Conservation (phyloP, 225 moss, liverwort and hornwort genomes). For the Physcomitrellopsis africana region DNA sequence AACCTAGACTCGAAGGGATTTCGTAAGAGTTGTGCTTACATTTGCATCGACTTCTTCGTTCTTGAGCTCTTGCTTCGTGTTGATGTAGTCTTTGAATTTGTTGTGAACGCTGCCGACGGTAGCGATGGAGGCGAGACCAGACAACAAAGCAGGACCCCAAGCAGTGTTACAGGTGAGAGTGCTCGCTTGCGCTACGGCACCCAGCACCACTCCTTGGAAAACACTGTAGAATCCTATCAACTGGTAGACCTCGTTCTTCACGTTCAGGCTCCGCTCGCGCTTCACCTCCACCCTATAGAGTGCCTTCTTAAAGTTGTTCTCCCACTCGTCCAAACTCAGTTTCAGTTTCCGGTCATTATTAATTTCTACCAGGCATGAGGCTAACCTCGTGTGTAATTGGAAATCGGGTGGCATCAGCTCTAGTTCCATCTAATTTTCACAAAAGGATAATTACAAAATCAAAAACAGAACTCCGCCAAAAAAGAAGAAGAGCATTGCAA, state of each 20-base stretch:
- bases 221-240: conserved; percentile 22
- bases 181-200: conserved; percentile 17
- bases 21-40: neutral
- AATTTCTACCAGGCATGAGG: conserved; percentile 4
- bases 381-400: neutral
- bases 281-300: neutral
- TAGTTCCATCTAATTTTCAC: neutral
- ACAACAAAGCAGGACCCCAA: conserved; percentile 7
- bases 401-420: too few species aligned
- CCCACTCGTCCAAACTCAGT: conserved; percentile 13
- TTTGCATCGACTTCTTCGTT: conserved; percentile 23
- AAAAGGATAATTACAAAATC: too few species aligned
- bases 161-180: conserved; percentile 1
- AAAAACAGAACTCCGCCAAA: too few species aligned
- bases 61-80: neutral
- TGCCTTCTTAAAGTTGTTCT: conserved; percentile 18
- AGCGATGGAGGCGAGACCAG: conserved; percentile 12
- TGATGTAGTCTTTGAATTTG: conserved; percentile 2
- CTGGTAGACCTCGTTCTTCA: conserved; percentile 24
- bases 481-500: too few species aligned
- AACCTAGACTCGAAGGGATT: too few species aligned
- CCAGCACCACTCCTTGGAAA: conserved; percentile 24
- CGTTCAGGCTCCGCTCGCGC: neutral
- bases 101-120: neutral
- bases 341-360: neutral